Base-by-base conservation (phyloP, 192 early-diverging fungal genomes). In the Backusella sp. region DNA sequence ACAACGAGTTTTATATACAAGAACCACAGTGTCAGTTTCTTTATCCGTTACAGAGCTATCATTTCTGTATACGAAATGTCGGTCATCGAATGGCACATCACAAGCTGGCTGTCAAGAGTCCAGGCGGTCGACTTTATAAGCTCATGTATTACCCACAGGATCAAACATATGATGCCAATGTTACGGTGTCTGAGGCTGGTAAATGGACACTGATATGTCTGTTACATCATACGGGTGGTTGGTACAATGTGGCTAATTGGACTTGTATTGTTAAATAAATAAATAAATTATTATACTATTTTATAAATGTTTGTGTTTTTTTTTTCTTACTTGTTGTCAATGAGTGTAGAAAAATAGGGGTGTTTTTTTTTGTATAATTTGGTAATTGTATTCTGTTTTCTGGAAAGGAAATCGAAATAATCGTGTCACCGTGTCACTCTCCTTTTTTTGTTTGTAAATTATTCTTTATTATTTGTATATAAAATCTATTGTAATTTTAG, bases 1-100 rank as follows among this genome's bases (percentile, higher is more conserved):
- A 77, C 0, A 79, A 83, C 68, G 84, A 88, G 35, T 88, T 88
- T 59, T 86, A 86, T 37, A 67, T 88, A 17, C 82, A 86, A 42
- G 78, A 85, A 14, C 86, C 86, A 0, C 86, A 88, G 66, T 77
- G 83, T 1, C 80, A 88, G 30, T 23, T 70, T 15, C 76, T 88
- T 4, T 86, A 84, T 28, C 83, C 80, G 19, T 77, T 83, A 35
- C 87, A 88, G 46, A 82, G 76, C 1, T 88, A 86, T 75, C 73
- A 76, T 30, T 88, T 88, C 23, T 52, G 78, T 42, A 70, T 88
- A 11, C 75, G 71, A 2, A 80, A 76, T 6, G 69, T 76, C 9
- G 28, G 7, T 62, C 15, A 26, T 26, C 42, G 42, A 3, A 17
- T 34, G 11, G 62, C 72, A 4, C 81, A 84, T 74, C 75, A 76